Evolutionary conservation across 1,284 basidiomycete species (phyloP).

Genomic region (Naganishia albida): DNA sequence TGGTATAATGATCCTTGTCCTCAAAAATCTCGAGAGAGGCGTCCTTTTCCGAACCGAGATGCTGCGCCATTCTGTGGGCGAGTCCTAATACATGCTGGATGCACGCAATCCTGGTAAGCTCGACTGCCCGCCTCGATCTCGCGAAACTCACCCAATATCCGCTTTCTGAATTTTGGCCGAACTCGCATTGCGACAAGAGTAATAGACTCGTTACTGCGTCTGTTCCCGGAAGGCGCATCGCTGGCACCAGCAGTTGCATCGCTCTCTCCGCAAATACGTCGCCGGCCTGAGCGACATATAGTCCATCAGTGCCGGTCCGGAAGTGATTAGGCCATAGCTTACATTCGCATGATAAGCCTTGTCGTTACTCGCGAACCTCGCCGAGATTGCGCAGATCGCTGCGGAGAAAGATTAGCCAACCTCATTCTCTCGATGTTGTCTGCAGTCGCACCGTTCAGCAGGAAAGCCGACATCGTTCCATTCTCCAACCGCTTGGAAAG

Average conservation of each 20-base stretch:
- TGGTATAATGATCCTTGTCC: slow-evolving; percentile 50
- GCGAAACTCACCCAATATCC: slow-evolving; percentile 52
- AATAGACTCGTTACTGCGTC: slow-evolving; percentile 54
- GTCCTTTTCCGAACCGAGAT: slow-evolving; percentile 55
- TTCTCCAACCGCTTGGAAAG: slow-evolving; percentile 53
- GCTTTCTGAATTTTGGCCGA: slow-evolving; percentile 55
- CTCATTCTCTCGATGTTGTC: slow-evolving; percentile 14
- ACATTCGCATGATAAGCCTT: slow-evolving; percentile 33
- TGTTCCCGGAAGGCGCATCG: slow-evolving; percentile 54
- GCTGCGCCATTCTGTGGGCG: slow-evolving; percentile 55
- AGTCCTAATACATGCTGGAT: slow-evolving; percentile 44
- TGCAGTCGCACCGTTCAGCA: slow-evolving; percentile 44
- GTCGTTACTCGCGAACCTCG: slow-evolving; percentile 42
- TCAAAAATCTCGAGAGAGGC: slow-evolving; percentile 53
- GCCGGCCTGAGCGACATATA: slow-evolving; percentile 40
- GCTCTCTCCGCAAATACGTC: slow-evolving; percentile 56
- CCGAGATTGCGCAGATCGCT: slow-evolving; percentile 51
- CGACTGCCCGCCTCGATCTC: no score
- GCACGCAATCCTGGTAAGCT: background rate
- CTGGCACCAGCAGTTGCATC: slow-evolving; percentile 53
- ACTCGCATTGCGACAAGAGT: slow-evolving; percentile 54
- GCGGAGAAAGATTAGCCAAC: background rate
- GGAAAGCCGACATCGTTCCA: slow-evolving; percentile 55
- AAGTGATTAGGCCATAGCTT: slow-evolving; percentile 1
- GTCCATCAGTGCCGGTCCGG: background rate